A percentile compares a stretch with the other conserved stretches of the same genome.
Evolutionary conservation across 1,284 basidiomycete species (phyloP).

Genomic region (Trichosporon ovoides): DNA sequence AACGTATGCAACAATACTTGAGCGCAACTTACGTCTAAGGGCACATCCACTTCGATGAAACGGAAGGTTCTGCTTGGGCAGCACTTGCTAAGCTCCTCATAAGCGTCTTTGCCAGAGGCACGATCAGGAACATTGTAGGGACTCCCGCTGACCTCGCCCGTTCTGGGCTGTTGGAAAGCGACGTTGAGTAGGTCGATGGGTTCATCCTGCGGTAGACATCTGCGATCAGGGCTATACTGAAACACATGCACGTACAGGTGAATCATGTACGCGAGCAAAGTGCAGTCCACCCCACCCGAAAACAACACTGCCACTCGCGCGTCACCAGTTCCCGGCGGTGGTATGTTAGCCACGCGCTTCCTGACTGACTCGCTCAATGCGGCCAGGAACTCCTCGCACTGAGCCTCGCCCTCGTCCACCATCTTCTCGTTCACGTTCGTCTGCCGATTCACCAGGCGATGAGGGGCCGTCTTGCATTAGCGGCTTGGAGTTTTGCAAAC

Average conservation of each 20-base stretch:
- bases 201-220: constrained; percentile 64
- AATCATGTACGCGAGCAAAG: constrained; percentile 72
- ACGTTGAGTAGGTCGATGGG: constrained; percentile 94
- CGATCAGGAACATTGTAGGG: constrained; percentile 75
- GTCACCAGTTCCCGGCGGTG: constrained; percentile 25
- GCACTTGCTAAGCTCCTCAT: constrained; percentile 66
- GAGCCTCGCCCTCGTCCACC: not conserved
- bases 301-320: constrained; percentile 81
- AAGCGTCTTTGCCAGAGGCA: constrained; percentile 67
- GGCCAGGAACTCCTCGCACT: not conserved
- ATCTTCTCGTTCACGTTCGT: not conserved
- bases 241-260: constrained; percentile 48
- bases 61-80: constrained; percentile 78
- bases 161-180: constrained; percentile 87
- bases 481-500: too few species aligned
- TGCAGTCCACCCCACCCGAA: constrained; percentile 93
- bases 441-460: too few species aligned
- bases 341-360: constrained; percentile 51
- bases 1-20: not conserved
- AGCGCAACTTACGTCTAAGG: constrained; percentile 65
- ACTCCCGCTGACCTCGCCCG: constrained; percentile 34
- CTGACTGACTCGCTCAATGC: constrained; percentile 46
- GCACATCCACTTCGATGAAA: constrained; percentile 83
- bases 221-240: not conserved
- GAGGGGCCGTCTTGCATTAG: too few species aligned